Evolutionary conservation across 1,139 yeast species (phyloP).

Genomic region (Hyphopichia khmerensis): DNA sequence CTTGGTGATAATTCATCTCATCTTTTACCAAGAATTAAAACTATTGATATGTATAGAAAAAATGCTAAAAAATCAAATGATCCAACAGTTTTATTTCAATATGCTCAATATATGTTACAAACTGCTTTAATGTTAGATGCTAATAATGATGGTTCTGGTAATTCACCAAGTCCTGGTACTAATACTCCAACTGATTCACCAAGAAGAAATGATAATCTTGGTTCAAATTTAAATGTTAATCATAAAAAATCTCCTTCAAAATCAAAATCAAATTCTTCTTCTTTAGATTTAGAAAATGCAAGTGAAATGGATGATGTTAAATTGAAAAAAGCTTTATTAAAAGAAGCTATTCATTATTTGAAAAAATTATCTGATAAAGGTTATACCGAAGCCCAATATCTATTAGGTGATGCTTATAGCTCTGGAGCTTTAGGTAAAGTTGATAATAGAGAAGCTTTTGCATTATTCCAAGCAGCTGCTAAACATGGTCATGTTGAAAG

Average conservation of each 20-base stretch:
- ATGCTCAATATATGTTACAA: slow-evolving; percentile 88
- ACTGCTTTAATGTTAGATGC: slow-evolving; percentile 66
- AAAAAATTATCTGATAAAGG: slow-evolving; percentile 78
- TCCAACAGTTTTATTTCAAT: slow-evolving; percentile 81
- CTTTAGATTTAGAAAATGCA: slow-evolving; percentile 22
- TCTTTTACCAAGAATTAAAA: slow-evolving; percentile 76
- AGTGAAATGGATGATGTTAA: slow-evolving; percentile 21
- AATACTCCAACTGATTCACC: slow-evolving; percentile 18
- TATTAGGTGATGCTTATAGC: slow-evolving; percentile 83
- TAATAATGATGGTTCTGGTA: slow-evolving; percentile 3
- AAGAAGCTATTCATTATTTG: slow-evolving; percentile 74
- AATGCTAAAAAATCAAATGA: slow-evolving; percentile 85
- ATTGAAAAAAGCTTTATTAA: slow-evolving; percentile 53
- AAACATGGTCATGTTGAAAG: slow-evolving; percentile 91
- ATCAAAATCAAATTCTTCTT: slow-evolving; percentile 15
- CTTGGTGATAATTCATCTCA: slow-evolving; percentile 52
- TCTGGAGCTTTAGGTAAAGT: slow-evolving; percentile 84
- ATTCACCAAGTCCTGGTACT: slow-evolving; percentile 6
- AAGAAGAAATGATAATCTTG: slow-evolving; percentile 14
- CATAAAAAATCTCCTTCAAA: slow-evolving; percentile 15
- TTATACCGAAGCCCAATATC: slow-evolving; percentile 85
- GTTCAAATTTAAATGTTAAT: slow-evolving; percentile 7
- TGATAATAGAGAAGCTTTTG: slow-evolving; percentile 77
- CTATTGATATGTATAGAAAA: slow-evolving; percentile 82
- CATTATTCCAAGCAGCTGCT: slow-evolving; percentile 82